Conservation (phyloP, 192 early-diverging fungal genomes). For the Umbelopsis vinacea region DNA sequence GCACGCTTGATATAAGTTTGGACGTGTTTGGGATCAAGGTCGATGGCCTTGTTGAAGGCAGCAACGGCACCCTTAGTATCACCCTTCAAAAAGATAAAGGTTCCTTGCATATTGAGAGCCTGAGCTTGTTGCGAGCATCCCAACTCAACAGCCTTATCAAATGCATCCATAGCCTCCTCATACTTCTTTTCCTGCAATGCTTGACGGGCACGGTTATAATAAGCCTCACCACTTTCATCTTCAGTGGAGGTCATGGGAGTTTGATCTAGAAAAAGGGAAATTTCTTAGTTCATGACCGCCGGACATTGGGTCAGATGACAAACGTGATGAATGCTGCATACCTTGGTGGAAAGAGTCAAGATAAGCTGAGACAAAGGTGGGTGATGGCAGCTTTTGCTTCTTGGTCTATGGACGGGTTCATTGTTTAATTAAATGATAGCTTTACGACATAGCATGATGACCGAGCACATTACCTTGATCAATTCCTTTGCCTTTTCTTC, state of each 20-base stretch:
- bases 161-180: constrained; percentile 59
- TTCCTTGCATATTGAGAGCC: constrained; percentile 86
- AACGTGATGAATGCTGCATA: not conserved
- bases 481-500: constrained; percentile 78
- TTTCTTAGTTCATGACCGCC: not conserved
- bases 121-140: constrained; percentile 51
- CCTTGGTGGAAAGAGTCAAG: constrained; percentile 87
- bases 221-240: constrained; percentile 48
- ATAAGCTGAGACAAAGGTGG: constrained; percentile 91
- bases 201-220: constrained; percentile 60
- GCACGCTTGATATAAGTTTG: constrained; percentile 90
- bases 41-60: constrained; percentile 81
- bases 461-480: constrained; percentile 47
- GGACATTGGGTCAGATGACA: not conserved
- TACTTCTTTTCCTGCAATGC: constrained; percentile 60
- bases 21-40: constrained; percentile 76
- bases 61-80: constrained; percentile 72
- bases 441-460: not conserved
- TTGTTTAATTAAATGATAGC: not conserved
- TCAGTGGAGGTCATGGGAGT: constrained; percentile 24
- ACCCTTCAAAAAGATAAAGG: constrained; percentile 88
- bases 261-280: not conserved
- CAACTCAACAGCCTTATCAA: constrained; percentile 68
- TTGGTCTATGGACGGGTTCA: constrained; percentile 40
- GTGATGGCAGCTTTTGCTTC: constrained; percentile 75